These are phyloP conservation scores for Aspergillus affinis DNA, from an alignment of 495 filamentous ascomycete genomes.

Conservation along the genomic window DNA sequence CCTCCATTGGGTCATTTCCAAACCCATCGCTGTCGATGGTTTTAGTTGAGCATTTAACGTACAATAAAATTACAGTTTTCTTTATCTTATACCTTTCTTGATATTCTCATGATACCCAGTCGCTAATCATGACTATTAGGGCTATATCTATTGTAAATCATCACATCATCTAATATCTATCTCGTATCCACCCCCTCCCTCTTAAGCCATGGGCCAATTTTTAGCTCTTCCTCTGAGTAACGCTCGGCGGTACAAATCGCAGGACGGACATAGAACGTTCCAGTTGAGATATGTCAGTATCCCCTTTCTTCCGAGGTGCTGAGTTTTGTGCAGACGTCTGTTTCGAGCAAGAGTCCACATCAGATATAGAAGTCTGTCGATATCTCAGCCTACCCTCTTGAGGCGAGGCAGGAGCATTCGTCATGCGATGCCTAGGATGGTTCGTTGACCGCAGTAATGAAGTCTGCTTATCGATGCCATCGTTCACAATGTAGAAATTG, in stretches of 20 bases:
- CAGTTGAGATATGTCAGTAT: constrained; percentile 68
- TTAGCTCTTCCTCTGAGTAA: constrained; percentile 33
- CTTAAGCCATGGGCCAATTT: not conserved
- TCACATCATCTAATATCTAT: not conserved
- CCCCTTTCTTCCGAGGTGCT: constrained; percentile 25
- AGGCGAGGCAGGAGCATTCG: constrained; percentile 43
- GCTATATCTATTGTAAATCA: not conserved
- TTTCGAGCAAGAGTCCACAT: constrained; percentile 16
- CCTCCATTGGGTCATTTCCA: not conserved
- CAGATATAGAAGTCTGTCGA: constrained; percentile 36
- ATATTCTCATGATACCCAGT: not conserved
- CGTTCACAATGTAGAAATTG: constrained; percentile 84
- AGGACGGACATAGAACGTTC: constrained; percentile 79
- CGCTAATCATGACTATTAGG: not conserved
- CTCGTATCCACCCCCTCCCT: not conserved
- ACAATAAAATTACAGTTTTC: not conserved
- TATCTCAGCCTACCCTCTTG: constrained; percentile 41
- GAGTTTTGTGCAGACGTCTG: constrained; percentile 1
- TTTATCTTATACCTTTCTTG: not conserved
- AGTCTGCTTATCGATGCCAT: constrained; percentile 80
- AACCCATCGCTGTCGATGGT: not conserved
- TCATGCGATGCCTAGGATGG: constrained; percentile 49
- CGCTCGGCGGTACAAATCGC: constrained; percentile 75
- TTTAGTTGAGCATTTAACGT: not conserved
- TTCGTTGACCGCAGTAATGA: constrained; percentile 64